Conservation (phyloP, 371 early-diverging fungal genomes). For the Haplosporangium sp. region DNA sequence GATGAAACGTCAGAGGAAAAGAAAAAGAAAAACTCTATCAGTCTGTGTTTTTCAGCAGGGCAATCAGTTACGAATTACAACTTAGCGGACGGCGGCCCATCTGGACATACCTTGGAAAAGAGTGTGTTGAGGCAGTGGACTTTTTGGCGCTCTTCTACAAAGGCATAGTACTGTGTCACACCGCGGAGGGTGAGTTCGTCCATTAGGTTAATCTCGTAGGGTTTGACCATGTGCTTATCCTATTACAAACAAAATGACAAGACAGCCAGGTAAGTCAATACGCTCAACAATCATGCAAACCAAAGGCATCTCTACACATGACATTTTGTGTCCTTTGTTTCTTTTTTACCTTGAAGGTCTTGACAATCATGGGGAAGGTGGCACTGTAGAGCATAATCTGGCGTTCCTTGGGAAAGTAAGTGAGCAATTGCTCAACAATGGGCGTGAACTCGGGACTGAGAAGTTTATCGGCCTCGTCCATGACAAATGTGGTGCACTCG, state of each 20-base stretch:
- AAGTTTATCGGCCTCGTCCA: slow-evolving; percentile 99
- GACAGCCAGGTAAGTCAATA: too few species aligned
- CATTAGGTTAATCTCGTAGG: slow-evolving; percentile 99
- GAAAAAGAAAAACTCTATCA: background rate
- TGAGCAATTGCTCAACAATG: slow-evolving; percentile 93
- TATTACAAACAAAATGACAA: slow-evolving; percentile 8
- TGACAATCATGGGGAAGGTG: slow-evolving; percentile 98
- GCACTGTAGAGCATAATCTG: slow-evolving; percentile 98
- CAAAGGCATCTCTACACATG: too few species aligned
- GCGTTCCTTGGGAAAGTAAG: slow-evolving; percentile 83
- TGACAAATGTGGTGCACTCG: slow-evolving; percentile 89
- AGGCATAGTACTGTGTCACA: slow-evolving; percentile 99
- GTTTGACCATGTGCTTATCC: slow-evolving; percentile 92
- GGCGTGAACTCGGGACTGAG: slow-evolving; percentile 96
- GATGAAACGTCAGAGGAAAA: slow-evolving; percentile 16
- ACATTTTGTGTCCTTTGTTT: too few species aligned
- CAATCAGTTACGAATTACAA: too few species aligned
- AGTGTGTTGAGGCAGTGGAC: slow-evolving; percentile 98
- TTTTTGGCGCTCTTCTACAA: slow-evolving; percentile 98
- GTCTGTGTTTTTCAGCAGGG: too few species aligned
- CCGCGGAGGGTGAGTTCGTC: slow-evolving; percentile 98
- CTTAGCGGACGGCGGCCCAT: too few species aligned
- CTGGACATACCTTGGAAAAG: slow-evolving; percentile 97
- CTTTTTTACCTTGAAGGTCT: slow-evolving; percentile 82
- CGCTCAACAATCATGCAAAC: too few species aligned